phyloP scores from a whole-genome alignment of 2,329 filamentous ascomycete genomes.

The Bipolaris victoriae region DNA sequence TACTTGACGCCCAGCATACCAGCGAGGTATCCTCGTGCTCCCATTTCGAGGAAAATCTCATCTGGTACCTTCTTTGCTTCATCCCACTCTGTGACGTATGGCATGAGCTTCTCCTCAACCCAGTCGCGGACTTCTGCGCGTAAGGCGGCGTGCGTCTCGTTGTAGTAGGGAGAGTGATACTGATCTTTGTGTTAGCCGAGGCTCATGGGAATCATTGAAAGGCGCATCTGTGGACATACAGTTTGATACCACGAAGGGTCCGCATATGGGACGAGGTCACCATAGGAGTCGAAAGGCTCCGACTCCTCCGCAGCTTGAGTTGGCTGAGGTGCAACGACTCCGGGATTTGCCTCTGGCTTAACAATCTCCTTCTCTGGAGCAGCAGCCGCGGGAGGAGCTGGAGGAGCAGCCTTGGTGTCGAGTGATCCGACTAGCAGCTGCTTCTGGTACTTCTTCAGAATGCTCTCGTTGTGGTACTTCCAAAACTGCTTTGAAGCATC shows the following conservation, averaged over 20 bases:
- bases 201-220: neutral
- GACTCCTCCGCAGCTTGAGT: conserved; percentile 58
- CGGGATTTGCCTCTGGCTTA: conserved; percentile 66
- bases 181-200: conserved; percentile 46
- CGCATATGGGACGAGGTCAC: conserved; percentile 85
- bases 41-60: conserved; percentile 94
- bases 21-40: conserved; percentile 63
- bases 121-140: conserved; percentile 90
- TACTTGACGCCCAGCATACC: conserved; percentile 75
- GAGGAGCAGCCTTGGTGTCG: conserved; percentile 73
- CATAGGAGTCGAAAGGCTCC: conserved; percentile 82
- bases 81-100: conserved; percentile 94
- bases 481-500: conserved; percentile 73
- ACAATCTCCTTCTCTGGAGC: conserved; percentile 56
- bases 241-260: conserved; percentile 96
- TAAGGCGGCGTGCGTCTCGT: conserved; percentile 89
- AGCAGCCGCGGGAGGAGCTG: conserved; percentile 51
- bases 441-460: conserved; percentile 67
- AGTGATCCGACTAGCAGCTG: conserved; percentile 73
- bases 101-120: conserved; percentile 88
- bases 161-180: conserved; percentile 97
- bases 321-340: conserved; percentile 53
- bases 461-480: conserved; percentile 68
- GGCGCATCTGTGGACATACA: conserved; percentile 60
- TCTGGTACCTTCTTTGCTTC: conserved; percentile 90